A percentile compares a stretch with the other conserved stretches of the same genome.
Evolutionary conservation across 2,329 filamentous ascomycete genomes (phyloP).

Genomic region (Verticillium dahliae): DNA sequence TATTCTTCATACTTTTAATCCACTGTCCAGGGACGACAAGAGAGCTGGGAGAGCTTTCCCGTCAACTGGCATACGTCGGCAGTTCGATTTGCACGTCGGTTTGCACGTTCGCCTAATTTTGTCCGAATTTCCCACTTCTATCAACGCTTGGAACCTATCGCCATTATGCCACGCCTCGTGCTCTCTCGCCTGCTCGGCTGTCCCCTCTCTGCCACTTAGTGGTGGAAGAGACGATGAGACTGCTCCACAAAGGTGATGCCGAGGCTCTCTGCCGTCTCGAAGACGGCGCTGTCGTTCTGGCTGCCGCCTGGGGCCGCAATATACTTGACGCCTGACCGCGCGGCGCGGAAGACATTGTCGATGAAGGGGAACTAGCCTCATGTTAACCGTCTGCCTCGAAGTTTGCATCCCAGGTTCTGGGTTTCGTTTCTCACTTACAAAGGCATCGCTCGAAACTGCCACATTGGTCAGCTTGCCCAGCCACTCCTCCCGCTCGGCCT

Average conservation of each 20-base stretch:
- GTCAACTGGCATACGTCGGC: too few species aligned
- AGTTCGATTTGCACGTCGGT: too few species aligned
- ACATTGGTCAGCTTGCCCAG: slow-evolving; percentile 74
- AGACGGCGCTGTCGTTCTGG: slow-evolving; percentile 75
- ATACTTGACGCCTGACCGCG: slow-evolving; percentile 87
- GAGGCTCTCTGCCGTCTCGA: slow-evolving; percentile 85
- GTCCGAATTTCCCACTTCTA: too few species aligned
- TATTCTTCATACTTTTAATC: too few species aligned
- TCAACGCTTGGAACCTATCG: too few species aligned
- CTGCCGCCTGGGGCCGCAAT: slow-evolving; percentile 89
- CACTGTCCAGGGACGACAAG: too few species aligned
- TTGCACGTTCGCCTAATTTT: too few species aligned
- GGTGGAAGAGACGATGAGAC: slow-evolving; percentile 88
- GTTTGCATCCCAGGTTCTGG: background rate
- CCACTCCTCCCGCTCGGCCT: slow-evolving; percentile 82
- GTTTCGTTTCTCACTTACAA: slow-evolving; percentile 56
- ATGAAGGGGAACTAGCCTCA: slow-evolving; percentile 80
- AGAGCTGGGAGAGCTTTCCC: too few species aligned
- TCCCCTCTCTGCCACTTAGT: slow-evolving; percentile 46
- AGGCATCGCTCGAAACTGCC: slow-evolving; percentile 87
- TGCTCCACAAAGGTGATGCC: slow-evolving; percentile 95
- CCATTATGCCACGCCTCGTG: too few species aligned
- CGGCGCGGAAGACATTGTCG: slow-evolving; percentile 92
- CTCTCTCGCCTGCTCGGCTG: too few species aligned
- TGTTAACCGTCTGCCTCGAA: slow-evolving; percentile 16